A percentile compares a stretch with the other conserved stretches of the same genome.
phyloP scores from a whole-genome alignment of 1,284 basidiomycete species.

The Trichosporon inkin region DNA sequence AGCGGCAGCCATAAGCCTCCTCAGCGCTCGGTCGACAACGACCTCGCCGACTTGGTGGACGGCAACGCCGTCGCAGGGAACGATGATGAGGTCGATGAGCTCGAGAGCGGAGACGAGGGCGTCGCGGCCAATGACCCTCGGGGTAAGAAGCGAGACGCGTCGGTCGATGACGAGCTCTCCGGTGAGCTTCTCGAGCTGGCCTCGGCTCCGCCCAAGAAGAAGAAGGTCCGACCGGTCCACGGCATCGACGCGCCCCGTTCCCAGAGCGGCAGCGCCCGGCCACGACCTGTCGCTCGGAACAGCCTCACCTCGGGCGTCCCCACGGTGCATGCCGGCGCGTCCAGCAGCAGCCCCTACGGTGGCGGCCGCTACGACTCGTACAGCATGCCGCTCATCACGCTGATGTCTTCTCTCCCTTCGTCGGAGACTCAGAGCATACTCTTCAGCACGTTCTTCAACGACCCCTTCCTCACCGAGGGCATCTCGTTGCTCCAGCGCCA shows the following conservation, averaged over 20 bases:
- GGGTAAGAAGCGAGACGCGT: slow-evolving; percentile 30
- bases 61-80: slow-evolving; percentile 15
- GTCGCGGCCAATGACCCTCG: slow-evolving; percentile 14
- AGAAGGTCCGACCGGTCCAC: slow-evolving; percentile 24
- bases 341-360: neutral
- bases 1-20: slow-evolving; percentile 1
- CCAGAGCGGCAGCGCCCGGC: slow-evolving; percentile 6
- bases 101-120: slow-evolving; percentile 30
- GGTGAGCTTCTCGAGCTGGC: slow-evolving; percentile 38
- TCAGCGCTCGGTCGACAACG: slow-evolving; percentile 23
- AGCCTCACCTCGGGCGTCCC: slow-evolving; percentile 8
- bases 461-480: slow-evolving; percentile 45
- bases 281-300: slow-evolving; percentile 14
- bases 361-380: slow-evolving; percentile 31
- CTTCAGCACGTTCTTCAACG: slow-evolving; percentile 42
- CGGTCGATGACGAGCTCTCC: slow-evolving; percentile 35
- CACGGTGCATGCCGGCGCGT: neutral
- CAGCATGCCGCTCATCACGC: slow-evolving; percentile 28
- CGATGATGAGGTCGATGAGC: slow-evolving; percentile 35
- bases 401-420: slow-evolving; percentile 39
- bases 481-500: slow-evolving; percentile 42
- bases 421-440: slow-evolving; percentile 38
- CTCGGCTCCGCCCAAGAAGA: slow-evolving; percentile 40
- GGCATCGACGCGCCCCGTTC: slow-evolving; percentile 6
- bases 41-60: slow-evolving; percentile 29